Conservation (phyloP, 2,329 filamentous ascomycete genomes). For the Apiospora sp. region DNA sequence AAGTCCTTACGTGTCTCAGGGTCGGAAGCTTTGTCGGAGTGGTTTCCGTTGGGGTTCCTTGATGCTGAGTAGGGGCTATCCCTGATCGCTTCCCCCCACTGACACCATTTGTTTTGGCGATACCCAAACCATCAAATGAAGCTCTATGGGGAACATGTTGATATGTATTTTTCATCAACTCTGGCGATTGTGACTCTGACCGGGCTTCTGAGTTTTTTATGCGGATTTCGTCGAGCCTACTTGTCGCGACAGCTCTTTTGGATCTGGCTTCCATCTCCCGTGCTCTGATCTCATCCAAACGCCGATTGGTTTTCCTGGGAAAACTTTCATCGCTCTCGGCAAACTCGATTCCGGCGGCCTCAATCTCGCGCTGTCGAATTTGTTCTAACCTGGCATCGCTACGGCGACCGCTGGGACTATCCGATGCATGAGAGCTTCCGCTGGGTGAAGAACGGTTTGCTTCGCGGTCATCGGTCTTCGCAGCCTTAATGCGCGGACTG, state of each 20-base stretch:
- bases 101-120: background rate
- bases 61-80: background rate
- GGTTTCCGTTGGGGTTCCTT: background rate
- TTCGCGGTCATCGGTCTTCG: constrained; percentile 33
- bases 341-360: constrained; percentile 38
- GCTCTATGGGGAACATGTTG: constrained; percentile 4
- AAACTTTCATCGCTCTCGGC: constrained; percentile 32
- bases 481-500: constrained; percentile 59
- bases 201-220: constrained; percentile 54
- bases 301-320: constrained; percentile 47
- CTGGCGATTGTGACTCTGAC: constrained; percentile 50
- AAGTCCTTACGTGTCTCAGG: constrained; percentile 30
- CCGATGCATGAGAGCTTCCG: constrained; percentile 26
- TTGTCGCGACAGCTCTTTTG: constrained; percentile 55
- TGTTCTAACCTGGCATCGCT: constrained; percentile 47
- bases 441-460: constrained; percentile 19
- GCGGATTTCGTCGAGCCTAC: constrained; percentile 60
- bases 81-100: constrained; percentile 3
- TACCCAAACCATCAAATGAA: background rate
- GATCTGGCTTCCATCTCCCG: constrained; percentile 55
- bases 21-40: constrained; percentile 27
- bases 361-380: constrained; percentile 46
- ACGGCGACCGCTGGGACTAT: constrained; percentile 32
- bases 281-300: constrained; percentile 57
- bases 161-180: background rate